Percentiles rank a stretch among this genome's conserved stretches.
phyloP scores from a whole-genome alignment of 768 basidiomycete genomes.

The Mrakia hoshinonis region DNA sequence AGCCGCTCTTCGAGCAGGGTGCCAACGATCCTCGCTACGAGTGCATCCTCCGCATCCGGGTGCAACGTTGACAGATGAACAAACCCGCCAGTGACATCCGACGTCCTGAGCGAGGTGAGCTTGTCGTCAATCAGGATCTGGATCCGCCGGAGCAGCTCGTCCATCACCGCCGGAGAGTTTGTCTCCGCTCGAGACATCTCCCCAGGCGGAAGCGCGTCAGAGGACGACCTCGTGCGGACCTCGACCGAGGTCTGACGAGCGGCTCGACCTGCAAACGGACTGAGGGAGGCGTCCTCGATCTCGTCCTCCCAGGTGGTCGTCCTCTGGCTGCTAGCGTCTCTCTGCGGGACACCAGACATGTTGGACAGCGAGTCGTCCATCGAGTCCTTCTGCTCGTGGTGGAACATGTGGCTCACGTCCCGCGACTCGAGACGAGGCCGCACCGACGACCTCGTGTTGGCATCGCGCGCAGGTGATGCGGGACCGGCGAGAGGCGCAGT shows the following conservation, averaged over 20 bases:
- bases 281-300: not conserved
- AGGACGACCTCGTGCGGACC: not conserved
- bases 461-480: not conserved
- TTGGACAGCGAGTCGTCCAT: not conserved
- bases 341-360: not conserved
- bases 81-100: not conserved
- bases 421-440: constrained; percentile 4
- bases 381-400: not conserved
- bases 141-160: constrained; percentile 8
- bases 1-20: not conserved
- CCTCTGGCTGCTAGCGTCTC: not conserved
- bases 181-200: not conserved
- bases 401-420: not conserved
- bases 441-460: not conserved
- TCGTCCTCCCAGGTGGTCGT: not conserved
- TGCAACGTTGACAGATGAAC: constrained; percentile 21
- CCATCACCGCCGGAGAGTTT: not conserved
- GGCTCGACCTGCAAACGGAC: not conserved
- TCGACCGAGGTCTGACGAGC: not conserved
- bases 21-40: constrained; percentile 3
- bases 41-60: constrained; percentile 17
- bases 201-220: not conserved
- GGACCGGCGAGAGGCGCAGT: not conserved
- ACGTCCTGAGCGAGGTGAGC: constrained; percentile 5
- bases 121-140: constrained; percentile 23